phyloP scores from a whole-genome alignment of 805 yeast genomes.

The Lipomyces lipofer region DNA sequence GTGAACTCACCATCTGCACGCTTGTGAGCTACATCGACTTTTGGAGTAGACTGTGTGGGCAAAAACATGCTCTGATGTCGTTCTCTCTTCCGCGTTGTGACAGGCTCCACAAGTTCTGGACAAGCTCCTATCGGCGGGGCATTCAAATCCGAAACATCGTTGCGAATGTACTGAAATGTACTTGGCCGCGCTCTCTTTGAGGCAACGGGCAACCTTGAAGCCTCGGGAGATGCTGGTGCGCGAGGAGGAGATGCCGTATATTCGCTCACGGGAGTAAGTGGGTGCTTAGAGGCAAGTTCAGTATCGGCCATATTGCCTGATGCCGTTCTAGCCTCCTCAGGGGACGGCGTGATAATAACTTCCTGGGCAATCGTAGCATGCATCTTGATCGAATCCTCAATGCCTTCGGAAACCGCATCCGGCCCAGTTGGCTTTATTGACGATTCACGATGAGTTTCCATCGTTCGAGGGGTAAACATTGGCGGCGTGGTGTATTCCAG shows the following conservation, averaged over 20 bases:
- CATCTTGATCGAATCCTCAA: neutral
- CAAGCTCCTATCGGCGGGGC: neutral
- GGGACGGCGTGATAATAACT: neutral
- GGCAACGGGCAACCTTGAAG: slow-evolving; percentile 19
- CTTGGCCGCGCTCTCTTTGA: slow-evolving; percentile 15
- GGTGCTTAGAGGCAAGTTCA: neutral
- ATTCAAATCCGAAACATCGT: neutral
- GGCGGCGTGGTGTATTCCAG: slow-evolving; percentile 27
- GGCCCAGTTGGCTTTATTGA: slow-evolving; percentile 1
- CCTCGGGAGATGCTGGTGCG: neutral
- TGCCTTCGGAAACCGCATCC: neutral
- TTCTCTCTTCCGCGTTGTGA: slow-evolving; percentile 12
- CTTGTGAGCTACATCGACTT: neutral
- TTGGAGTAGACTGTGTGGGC: neutral
- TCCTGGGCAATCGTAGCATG: neutral
- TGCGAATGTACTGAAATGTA: slow-evolving; percentile 6
- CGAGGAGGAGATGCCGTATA: neutral
- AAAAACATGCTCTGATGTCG: slow-evolving; percentile 24
- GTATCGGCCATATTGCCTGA: neutral
- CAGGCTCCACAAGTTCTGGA: neutral
- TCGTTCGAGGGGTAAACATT: slow-evolving; percentile 24
- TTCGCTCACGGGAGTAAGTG: neutral
- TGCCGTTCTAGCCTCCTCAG: neutral
- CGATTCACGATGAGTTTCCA: slow-evolving; percentile 16
- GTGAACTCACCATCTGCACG: neutral